Evolutionary conservation across 2,329 filamentous ascomycete genomes (phyloP).

Genomic region (Lojkania enalia): DNA sequence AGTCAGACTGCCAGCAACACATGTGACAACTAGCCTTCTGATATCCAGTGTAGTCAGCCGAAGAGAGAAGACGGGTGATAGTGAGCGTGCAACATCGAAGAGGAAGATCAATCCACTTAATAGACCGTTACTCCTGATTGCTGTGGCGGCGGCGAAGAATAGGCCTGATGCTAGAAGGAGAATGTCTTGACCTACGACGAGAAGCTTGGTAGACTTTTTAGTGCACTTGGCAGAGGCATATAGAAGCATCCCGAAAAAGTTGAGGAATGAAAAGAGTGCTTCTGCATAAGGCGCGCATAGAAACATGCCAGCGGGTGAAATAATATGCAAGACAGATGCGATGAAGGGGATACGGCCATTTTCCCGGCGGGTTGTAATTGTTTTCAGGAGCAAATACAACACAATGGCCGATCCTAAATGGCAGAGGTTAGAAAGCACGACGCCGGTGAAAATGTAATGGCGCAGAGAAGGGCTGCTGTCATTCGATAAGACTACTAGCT

Average conservation of each 20-base stretch:
- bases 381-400: conserved; percentile 67
- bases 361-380: conserved; percentile 48
- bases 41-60: conserved; percentile 45
- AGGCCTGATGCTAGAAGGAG: conserved; percentile 65
- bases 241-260: conserved; percentile 71
- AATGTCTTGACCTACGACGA: conserved; percentile 37
- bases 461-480: conserved; percentile 16
- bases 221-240: conserved; percentile 58
- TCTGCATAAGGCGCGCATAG: conserved; percentile 86
- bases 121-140: conserved; percentile 83
- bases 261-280: conserved; percentile 74
- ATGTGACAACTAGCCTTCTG: conserved; percentile 60
- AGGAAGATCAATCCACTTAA: conserved; percentile 78
- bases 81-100: conserved; percentile 43
- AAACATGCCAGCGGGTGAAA: conserved; percentile 88
- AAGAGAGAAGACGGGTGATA: conserved; percentile 46
- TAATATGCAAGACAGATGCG: conserved; percentile 73
- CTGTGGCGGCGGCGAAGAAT: conserved; percentile 71
- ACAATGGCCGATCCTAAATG: conserved; percentile 76
- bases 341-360: conserved; percentile 62
- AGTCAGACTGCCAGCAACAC: conserved; percentile 69
- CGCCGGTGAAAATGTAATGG: conserved; percentile 57
- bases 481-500: too few species aligned
- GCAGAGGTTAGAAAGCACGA: conserved; percentile 69
- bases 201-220: conserved; percentile 27